Evolutionary conservation across 345 rosid species (phyloP), one percentile per base, ranked within the genome.

Genomic region (Orychophragmus violaceus): DNA sequence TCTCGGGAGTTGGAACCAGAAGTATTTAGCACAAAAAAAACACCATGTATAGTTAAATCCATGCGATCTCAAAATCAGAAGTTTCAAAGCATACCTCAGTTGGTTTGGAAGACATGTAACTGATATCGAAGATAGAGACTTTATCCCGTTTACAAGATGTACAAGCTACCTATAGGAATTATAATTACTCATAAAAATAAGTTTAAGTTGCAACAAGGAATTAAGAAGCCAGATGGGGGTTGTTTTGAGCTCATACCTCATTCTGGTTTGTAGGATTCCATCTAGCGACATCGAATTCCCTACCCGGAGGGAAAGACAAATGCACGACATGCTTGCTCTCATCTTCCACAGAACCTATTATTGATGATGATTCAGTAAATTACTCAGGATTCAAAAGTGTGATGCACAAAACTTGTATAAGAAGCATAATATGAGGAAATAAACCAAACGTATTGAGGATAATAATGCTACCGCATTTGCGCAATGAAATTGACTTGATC

Each of bases 261-360:
- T 94, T 82, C 80, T 88, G 96, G 78, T 88, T 83, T 52, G 81
- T 79, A 55, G 75, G 77, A 81, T 94, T 94, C 97, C 99, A 94
- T 45, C 86, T 77, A 64, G 87, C 91, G 51, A 69, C 85, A 71
- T 87, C 83, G 42, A 85, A 89, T 79, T 77, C 82, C 25, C 55
- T 76, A 52, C 24, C 74, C 59, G 77, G 53, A 37, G 82, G 77
- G 59, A 78, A 57, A 49, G 85, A 72, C 50, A 81, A 54, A 80
- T 94, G 99, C 82, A 91, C 74, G 46, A 85, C 83, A 68, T 87
- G 82, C 74, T 88, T 85, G 59, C 69, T 78, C 78, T 83, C 88
- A 69, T 87, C 85, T 74, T 87, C 89, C 33, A 25, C 58, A 32
- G 37, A 54, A 69, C 78, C 95, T 83, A 55, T 22, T 56, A 35